Conservation (phyloP, 2,329 filamentous ascomycete genomes). For the Paraphaeosphaeria sporulosa region DNA sequence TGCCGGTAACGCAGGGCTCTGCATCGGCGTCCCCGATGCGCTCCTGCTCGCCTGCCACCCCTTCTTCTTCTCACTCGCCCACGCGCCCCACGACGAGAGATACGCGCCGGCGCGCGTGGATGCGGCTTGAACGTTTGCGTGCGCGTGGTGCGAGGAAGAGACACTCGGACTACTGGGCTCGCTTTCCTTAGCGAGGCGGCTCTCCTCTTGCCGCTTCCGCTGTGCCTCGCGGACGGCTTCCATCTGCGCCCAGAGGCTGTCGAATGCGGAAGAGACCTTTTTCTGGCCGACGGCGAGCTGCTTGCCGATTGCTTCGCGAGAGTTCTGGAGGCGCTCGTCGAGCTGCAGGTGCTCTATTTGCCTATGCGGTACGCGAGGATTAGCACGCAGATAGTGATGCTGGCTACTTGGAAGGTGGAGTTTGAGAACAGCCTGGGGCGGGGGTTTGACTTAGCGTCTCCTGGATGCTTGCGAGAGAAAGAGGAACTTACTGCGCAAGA, state of each 20-base stretch:
- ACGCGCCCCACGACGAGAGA: constrained; percentile 68
- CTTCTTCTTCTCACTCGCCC: constrained; percentile 76
- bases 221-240: constrained; percentile 81
- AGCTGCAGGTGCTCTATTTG: constrained; percentile 94
- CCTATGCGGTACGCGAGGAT: constrained; percentile 47
- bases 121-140: constrained; percentile 62
- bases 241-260: constrained; percentile 88
- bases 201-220: constrained; percentile 67
- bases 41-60: constrained; percentile 36
- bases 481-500: constrained; percentile 68
- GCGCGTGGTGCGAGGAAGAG: constrained; percentile 60
- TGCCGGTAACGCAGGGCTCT: constrained; percentile 27
- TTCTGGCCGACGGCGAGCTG: constrained; percentile 88
- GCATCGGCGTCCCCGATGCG: constrained; percentile 28
- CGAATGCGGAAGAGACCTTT: constrained; percentile 86
- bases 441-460: constrained; percentile 33
- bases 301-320: constrained; percentile 84
- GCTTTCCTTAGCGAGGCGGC: constrained; percentile 51
- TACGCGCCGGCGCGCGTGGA: constrained; percentile 67
- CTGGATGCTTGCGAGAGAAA: constrained; percentile 21
- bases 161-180: constrained; percentile 26
- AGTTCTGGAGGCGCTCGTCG: constrained; percentile 85
- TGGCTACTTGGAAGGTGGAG: constrained; percentile 38
- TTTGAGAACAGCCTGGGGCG: constrained; percentile 38
- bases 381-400: constrained; percentile 44